Percentiles rank a stretch among this genome's conserved stretches.
Evolutionary conservation across 805 yeast species (phyloP).

Genomic region (Isabelozyma rhagii): DNA sequence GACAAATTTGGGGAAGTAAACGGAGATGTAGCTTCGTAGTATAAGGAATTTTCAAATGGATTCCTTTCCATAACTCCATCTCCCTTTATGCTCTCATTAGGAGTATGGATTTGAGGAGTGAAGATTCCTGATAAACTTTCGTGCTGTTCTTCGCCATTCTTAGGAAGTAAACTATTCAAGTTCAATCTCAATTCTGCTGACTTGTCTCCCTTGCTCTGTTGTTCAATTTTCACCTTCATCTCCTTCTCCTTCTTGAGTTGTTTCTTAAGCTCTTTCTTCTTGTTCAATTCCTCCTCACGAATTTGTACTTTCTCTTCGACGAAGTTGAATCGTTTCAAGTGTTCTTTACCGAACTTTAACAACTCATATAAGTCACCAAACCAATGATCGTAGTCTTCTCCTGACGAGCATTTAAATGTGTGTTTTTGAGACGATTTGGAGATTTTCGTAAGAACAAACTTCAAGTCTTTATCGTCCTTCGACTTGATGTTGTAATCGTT

Average conservation of each 20-base stretch:
- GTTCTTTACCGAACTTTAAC: slow-evolving; percentile 41
- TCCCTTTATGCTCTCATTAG: slow-evolving; percentile 7
- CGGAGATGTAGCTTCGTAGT: slow-evolving; percentile 4
- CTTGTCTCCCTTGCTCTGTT: background rate
- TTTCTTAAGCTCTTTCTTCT: background rate
- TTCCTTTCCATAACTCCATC: slow-evolving; percentile 18
- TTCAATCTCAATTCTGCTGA: slow-evolving; percentile 2
- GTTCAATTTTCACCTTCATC: background rate
- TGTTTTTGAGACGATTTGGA: slow-evolving; percentile 26
- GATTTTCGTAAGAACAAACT: slow-evolving; percentile 29
- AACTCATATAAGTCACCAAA: slow-evolving; percentile 51
- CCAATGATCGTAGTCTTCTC: slow-evolving; percentile 50
- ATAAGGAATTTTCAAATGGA: slow-evolving; percentile 35
- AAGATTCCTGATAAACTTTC: slow-evolving; percentile 31
- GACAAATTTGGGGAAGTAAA: slow-evolving; percentile 2
- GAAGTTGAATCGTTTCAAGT: slow-evolving; percentile 48
- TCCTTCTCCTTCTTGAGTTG: background rate
- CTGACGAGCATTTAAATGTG: slow-evolving; percentile 44
- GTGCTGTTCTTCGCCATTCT: background rate
- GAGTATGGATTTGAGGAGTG: slow-evolving; percentile 36
- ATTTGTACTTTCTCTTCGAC: slow-evolving; percentile 40
- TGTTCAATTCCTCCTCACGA: slow-evolving; percentile 4
- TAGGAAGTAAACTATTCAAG: slow-evolving; percentile 1
- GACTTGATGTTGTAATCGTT: slow-evolving; percentile 31
- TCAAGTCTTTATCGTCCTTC: slow-evolving; percentile 30